Conservation (phyloP, 441 rosid genomes). For the Rhodomyrtus psidioides region DNA sequence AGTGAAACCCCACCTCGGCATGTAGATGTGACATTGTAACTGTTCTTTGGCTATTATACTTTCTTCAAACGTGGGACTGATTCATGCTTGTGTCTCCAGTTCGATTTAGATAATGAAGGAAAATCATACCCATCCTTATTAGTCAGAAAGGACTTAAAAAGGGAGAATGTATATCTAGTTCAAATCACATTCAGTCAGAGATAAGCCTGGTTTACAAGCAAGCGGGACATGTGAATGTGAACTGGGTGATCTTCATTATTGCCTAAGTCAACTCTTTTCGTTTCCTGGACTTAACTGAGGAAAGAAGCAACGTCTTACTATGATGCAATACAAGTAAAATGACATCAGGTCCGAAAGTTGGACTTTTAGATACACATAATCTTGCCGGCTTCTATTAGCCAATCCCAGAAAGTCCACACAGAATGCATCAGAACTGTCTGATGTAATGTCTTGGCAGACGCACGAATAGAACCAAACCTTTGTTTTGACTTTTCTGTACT, state of each 20-base stretch:
- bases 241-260: background rate
- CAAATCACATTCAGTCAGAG: background rate
- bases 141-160: background rate
- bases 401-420: background rate
- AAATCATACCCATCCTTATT: background rate
- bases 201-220: background rate
- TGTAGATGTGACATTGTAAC: background rate
- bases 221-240: background rate
- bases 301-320: background rate
- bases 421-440: background rate
- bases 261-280: background rate
- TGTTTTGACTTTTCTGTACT: background rate
- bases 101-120: background rate
- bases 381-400: background rate
- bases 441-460: background rate
- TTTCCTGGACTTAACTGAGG: background rate
- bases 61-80: background rate
- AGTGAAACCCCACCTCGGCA: background rate
- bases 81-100: background rate
- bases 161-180: background rate
- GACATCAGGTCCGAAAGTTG: background rate
- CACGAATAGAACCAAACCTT: background rate
- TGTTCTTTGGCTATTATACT: background rate
- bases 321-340: background rate
- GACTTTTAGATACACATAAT: background rate